Base-by-base conservation (phyloP, 352 stramenopile species). In the Lagenidium giganteum region DNA sequence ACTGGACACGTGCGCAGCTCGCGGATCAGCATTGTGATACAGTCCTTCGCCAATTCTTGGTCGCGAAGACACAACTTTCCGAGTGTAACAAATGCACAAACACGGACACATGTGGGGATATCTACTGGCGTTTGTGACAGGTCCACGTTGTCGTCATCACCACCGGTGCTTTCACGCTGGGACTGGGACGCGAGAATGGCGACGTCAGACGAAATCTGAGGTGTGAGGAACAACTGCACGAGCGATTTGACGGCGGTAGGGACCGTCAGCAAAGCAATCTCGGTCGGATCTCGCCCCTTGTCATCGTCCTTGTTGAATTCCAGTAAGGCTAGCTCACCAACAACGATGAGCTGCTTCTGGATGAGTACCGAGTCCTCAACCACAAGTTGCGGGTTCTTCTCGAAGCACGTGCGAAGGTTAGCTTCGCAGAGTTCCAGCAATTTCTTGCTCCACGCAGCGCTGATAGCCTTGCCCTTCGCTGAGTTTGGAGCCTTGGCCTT, bases 21-120 rank as follows among this genome's bases (percentile, higher is more conserved):
- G 12, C 95, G 83, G 32, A 97, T 96, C 28, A 99, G 70, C 61
- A 98, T 95, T 24, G 86, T 98, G 43, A 98, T 86, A 20, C 78
- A 96, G 45, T 76, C 68, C 57, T 98, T 98, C 1, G 95, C 93
- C 17, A 98, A 65, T 26, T 67, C 55, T 43, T 97, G 83, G 56
- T 98, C 91, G 14, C 93, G 75, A n/a, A 99, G 68, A 48, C 95
- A 98, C 16, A 98, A 49, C 43, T 98, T 98, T 25, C 96, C 96
- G 18, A 98, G 57, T 1, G 89, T 93, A 12, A 97, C 70, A 56
- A 98, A 98, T 5, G 92, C 94, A 55, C 95, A 94, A 11, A 96
- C 92, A 18, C 95, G 75, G 28, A 97, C 63, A 9, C 66, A 66
- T 16, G 70, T 79, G 8, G 88, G 85, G 18, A 93, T 88, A 14